These are phyloP conservation scores for Zygnema cylindricum DNA, from an alignment of 139 green algal genomes.

Conservation along the genomic window DNA sequence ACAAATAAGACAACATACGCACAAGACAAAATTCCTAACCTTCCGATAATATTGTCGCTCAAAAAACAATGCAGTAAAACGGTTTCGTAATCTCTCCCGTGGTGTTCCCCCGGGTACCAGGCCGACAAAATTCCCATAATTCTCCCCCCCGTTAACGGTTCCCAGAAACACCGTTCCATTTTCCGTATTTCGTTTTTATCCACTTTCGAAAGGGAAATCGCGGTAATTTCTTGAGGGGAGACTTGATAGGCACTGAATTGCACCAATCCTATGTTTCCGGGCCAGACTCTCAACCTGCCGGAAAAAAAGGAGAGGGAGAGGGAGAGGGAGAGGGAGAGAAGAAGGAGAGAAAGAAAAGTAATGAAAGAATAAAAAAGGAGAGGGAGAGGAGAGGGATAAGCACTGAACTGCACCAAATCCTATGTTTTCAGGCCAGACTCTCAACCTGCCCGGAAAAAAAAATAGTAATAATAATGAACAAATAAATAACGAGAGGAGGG, in stretches of 20 bases:
- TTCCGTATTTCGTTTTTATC: not conserved
- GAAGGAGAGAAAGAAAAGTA: too few species aligned
- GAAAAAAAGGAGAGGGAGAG: too few species aligned
- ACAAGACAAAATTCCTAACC: too few species aligned
- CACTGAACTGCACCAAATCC: slow-evolving; percentile 40
- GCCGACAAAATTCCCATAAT: not conserved
- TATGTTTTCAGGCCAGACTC: slow-evolving; percentile 9
- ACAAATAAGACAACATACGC: too few species aligned
- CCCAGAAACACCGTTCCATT: not conserved
- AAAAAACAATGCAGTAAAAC: slow-evolving; percentile 17
- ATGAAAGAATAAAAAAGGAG: too few species aligned
- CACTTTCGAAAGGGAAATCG: not conserved
- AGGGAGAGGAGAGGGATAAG: too few species aligned
- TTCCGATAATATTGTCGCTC: too few species aligned
- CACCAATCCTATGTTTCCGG: slow-evolving; percentile 13
- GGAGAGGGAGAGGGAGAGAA: too few species aligned
- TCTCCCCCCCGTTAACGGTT: not conserved
- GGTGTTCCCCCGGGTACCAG: slow-evolving; percentile 25
- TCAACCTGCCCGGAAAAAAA: too few species aligned
- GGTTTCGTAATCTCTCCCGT: slow-evolving; percentile 10
- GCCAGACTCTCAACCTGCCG: slow-evolving; percentile 18
- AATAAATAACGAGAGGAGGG: too few species aligned
- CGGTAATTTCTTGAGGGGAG: not conserved
- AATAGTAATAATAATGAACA: too few species aligned
- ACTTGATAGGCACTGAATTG: slow-evolving; percentile 42